These are phyloP conservation scores for Echinochloa phyllopogon DNA, from an alignment of 176 grass and related monocot genomes.

Conservation along the genomic window DNA sequence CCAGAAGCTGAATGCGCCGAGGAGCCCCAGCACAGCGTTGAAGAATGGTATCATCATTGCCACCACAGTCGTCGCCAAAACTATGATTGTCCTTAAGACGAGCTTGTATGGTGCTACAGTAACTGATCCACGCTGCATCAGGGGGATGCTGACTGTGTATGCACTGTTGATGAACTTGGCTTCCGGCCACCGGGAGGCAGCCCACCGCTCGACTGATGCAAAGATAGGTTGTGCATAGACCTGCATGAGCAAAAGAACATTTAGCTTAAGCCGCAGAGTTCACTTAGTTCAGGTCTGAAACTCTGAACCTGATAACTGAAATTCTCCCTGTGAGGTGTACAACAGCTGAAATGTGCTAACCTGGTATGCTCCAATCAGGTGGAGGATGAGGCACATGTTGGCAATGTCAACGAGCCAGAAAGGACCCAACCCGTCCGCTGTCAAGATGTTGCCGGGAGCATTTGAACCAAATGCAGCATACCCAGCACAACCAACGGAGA, in stretches of 20 bases:
- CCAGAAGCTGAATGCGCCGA: conserved; percentile 89
- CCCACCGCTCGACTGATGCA: conserved; percentile 54
- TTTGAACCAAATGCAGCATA: conserved; percentile 71
- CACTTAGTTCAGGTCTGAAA: neutral
- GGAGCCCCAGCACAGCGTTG: conserved; percentile 77
- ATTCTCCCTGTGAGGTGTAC: neutral
- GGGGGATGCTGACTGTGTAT: conserved; percentile 55
- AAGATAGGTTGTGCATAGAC: conserved; percentile 82
- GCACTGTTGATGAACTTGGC: conserved; percentile 71
- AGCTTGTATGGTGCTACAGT: conserved; percentile 62
- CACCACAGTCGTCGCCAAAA: conserved; percentile 62
- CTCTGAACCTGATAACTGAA: neutral
- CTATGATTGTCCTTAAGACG: conserved; percentile 53
- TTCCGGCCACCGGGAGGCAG: conserved; percentile 59
- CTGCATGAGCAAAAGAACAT: conserved; percentile 30
- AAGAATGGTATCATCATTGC: conserved; percentile 88
- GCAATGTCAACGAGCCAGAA: conserved; percentile 78
- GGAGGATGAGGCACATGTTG: conserved; percentile 79
- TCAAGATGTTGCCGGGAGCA: conserved; percentile 80
- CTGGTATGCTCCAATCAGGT: conserved; percentile 85
- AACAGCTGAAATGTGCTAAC: conserved; percentile 36
- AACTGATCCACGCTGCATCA: conserved; percentile 42
- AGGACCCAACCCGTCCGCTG: conserved; percentile 58
- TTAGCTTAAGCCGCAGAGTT: conserved; percentile 18
- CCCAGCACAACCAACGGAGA: conserved; percentile 71